phyloP scores from a whole-genome alignment of 495 filamentous ascomycete species.

The Trichoderma parareesei region DNA sequence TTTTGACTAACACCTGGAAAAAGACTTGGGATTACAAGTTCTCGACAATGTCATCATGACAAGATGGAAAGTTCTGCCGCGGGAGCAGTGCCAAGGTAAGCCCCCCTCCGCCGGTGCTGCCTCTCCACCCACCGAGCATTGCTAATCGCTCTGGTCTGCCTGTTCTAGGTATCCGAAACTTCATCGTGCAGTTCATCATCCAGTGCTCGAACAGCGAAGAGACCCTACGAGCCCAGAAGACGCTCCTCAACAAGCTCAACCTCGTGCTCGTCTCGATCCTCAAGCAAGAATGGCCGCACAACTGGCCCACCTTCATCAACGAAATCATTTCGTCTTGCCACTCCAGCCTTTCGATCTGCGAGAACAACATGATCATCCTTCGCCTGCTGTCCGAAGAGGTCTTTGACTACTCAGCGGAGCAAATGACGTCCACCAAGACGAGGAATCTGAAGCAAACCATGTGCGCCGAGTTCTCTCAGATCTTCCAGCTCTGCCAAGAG shows the following conservation, averaged over 20 bases:
- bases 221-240: conserved; percentile 67
- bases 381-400: conserved; percentile 94
- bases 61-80: conserved; percentile 92
- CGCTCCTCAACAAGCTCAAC: conserved; percentile 94
- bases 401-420: conserved; percentile 96
- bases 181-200: conserved; percentile 96
- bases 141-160: conserved; percentile 1
- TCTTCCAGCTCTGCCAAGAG: conserved; percentile 94
- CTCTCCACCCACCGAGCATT: conserved; percentile 7
- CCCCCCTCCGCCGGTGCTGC: conserved; percentile 10
- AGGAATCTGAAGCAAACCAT: conserved; percentile 94
- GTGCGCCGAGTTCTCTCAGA: conserved; percentile 94
- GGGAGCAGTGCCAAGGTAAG: conserved; percentile 87
- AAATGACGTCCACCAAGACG: conserved; percentile 95
- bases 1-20: conserved; percentile 48
- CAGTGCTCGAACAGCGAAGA: conserved; percentile 84
- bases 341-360: conserved; percentile 89
- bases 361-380: conserved; percentile 99
- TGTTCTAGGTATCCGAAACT: conserved; percentile 83
- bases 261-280: conserved; percentile 93
- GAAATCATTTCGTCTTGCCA: conserved; percentile 96
- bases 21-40: conserved; percentile 81
- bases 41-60: conserved; percentile 98
- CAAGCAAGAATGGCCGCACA: conserved; percentile 99
- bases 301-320: conserved; percentile 99